Percentiles rank a stretch among this genome's conserved stretches.
These are phyloP conservation scores for Saccharomyces jurei DNA, from an alignment of 805 yeast genomes.

Conservation along the genomic window DNA sequence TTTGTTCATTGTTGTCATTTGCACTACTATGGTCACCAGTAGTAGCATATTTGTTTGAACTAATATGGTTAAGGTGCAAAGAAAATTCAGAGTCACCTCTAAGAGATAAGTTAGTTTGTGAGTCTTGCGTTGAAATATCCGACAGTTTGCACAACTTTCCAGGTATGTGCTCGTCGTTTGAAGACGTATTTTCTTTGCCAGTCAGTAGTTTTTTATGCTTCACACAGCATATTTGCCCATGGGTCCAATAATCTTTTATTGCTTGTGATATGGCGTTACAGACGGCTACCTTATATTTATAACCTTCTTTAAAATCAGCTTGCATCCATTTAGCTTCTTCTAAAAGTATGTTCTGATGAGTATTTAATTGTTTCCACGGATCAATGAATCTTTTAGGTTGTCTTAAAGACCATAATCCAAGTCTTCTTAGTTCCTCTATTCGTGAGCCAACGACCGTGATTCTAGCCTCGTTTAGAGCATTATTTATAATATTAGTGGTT, in stretches of 20 bases:
- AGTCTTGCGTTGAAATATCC: background rate
- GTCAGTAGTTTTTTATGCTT: conserved; percentile 38
- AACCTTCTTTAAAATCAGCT: conserved; percentile 61
- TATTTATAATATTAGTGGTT: conserved; percentile 76
- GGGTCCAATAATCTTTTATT: conserved; percentile 67
- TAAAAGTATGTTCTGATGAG: conserved; percentile 67
- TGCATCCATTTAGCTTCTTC: conserved; percentile 83
- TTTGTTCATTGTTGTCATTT: conserved; percentile 7
- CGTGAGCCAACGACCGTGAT: conserved; percentile 83
- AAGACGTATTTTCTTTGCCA: background rate
- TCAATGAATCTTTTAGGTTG: conserved; percentile 70
- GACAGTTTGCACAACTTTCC: background rate
- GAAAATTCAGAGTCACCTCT: background rate
- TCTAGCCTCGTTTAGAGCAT: conserved; percentile 82
- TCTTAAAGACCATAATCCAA: conserved; percentile 82
- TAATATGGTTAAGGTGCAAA: background rate
- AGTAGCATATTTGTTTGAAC: background rate
- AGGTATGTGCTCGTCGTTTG: background rate
- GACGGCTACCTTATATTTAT: conserved; percentile 61
- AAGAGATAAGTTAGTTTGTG: background rate
- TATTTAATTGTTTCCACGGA: conserved; percentile 43
- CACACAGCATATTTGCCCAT: conserved; percentile 64
- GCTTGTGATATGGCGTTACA: conserved; percentile 66
- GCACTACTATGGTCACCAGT: conserved; percentile 5
- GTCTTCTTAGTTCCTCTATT: conserved; percentile 83